Base-by-base conservation (phyloP, 2,329 filamentous ascomycete species). In the Chaetomium globosum region DNA sequence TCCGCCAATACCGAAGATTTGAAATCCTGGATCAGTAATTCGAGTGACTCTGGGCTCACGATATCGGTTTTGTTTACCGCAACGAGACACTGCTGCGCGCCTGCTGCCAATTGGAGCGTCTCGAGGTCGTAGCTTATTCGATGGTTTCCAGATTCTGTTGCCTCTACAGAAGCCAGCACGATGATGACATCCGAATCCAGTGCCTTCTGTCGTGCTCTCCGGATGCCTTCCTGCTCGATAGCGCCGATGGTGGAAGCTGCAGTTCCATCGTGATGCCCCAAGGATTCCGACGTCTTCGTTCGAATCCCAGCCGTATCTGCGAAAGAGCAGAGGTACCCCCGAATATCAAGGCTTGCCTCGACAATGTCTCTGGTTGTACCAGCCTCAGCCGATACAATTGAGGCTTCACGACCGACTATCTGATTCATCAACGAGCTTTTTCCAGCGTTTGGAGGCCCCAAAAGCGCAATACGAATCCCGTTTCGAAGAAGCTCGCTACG, bases 301-400 rank as follows among this genome's bases (percentile, higher is more conserved):
- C 93, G 84, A 70, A 99, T 86, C 0, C 95, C 95, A 23, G 95
- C 95, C 72, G 95, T 98, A 78, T 99, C 95, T 19, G 94, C 93
- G 74, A 99, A 89, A n/a, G 91, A 91, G 76, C 93, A 96, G 58
- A 96, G 87, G 79, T 91, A 99, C 0, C 95, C 95, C 0, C 89
- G 87, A 56, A 99, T 83, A 77, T 99, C 95, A 30, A 99, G 83
- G 31, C 90, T 90, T 0, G 95, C 91, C 79, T 99, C 95, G 12
- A 99, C 89, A 60, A 99, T 89, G 78, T 99, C 95, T 66, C 95
- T 82, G 7, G 95, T 99, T 0, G 95, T 99, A 0, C 95, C 95
- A 48, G 93, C 93, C 78, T 98, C 93, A 0, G 87, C 84, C 53
- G 93, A 97, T 8, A 99, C 95, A 72, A 99, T 99, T 3, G 93